These are phyloP conservation scores for Colletotrichum sp. DNA, from an alignment of 2,329 filamentous ascomycete species.

Conservation along the genomic window DNA sequence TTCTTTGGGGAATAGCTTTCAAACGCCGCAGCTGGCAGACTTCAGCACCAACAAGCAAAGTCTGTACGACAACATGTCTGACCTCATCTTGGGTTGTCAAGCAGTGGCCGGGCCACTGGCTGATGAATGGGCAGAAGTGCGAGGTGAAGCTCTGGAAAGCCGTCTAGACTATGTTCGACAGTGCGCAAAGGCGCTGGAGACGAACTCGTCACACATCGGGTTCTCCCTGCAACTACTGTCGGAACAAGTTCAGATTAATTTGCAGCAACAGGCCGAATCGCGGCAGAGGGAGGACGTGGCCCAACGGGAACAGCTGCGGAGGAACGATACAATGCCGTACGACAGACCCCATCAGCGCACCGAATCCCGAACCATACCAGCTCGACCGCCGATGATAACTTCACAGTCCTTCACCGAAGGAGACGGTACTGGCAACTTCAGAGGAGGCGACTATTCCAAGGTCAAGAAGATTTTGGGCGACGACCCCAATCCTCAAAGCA, in stretches of 20 bases:
- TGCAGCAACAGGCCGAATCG: conserved; percentile 48
- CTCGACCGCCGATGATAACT: conserved; percentile 52
- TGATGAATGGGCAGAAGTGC: conserved; percentile 95
- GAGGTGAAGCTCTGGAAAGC: conserved; percentile 87
- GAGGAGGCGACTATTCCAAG: conserved; percentile 68
- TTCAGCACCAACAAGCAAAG: conserved; percentile 92
- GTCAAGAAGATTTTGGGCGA: conserved; percentile 71
- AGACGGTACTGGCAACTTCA: conserved; percentile 56
- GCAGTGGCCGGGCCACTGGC: conserved; percentile 88
- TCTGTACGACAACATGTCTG: conserved; percentile 90
- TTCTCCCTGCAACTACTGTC: conserved; percentile 88
- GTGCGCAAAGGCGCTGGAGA: conserved; percentile 81
- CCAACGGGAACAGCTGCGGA: conserved; percentile 57
- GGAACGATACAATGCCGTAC: conserved; percentile 63
- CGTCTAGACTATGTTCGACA: conserved; percentile 80
- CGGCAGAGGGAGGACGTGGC: conserved; percentile 50
- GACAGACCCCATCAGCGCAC: conserved; percentile 59
- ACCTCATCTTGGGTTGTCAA: conserved; percentile 87
- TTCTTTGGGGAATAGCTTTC: conserved; percentile 76
- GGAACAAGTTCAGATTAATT: conserved; percentile 72
- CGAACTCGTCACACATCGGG: conserved; percentile 84
- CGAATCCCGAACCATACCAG: conserved; percentile 53
- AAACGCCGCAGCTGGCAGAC: conserved; percentile 84
- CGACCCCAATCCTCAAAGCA: conserved; percentile 57
- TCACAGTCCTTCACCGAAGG: conserved; percentile 72